A percentile compares a stretch with the other conserved stretches of the same genome.
Conservation (phyloP, 257 asterid genomes). For the Apocynum venetum region DNA sequence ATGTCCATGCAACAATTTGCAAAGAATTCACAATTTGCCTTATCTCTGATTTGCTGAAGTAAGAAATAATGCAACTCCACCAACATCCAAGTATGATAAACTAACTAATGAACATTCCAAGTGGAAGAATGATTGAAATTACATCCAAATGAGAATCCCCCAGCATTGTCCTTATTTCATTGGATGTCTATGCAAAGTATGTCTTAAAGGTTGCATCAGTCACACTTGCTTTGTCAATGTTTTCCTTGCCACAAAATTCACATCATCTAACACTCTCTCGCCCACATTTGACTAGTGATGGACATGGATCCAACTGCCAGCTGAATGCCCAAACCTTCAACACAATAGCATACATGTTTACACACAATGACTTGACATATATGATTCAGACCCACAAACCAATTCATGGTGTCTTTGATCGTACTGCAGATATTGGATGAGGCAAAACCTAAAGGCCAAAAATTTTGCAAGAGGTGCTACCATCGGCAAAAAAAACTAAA, state of each 20-base stretch:
- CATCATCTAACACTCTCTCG: not conserved
- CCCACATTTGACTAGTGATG: no score
- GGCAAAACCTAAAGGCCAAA: not conserved
- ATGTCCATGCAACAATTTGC: not conserved
- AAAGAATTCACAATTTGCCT: no score
- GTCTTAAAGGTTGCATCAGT: not conserved
- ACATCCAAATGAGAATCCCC: not conserved
- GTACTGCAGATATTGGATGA: not conserved
- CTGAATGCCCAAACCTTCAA: not conserved
- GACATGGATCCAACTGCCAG: not conserved
- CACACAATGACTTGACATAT: not conserved
- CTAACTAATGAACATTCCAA: slow-evolving; percentile 7
- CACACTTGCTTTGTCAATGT: not conserved
- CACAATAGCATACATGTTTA: not conserved
- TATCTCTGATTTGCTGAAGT: not conserved
- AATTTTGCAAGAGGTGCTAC: not conserved
- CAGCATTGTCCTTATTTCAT: not conserved
- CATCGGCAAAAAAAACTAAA: not conserved
- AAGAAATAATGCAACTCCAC: not conserved
- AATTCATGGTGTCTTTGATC: not conserved
- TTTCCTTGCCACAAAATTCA: not conserved
- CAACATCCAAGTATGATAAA: not conserved
- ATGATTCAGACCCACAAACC: not conserved
- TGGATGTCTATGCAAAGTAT: not conserved
- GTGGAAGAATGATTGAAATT: not conserved